Percentiles rank a stretch among this genome's conserved stretches.
phyloP scores from a whole-genome alignment of 2,329 filamentous ascomycete species.

The Chaetomiaceae sp. region DNA sequence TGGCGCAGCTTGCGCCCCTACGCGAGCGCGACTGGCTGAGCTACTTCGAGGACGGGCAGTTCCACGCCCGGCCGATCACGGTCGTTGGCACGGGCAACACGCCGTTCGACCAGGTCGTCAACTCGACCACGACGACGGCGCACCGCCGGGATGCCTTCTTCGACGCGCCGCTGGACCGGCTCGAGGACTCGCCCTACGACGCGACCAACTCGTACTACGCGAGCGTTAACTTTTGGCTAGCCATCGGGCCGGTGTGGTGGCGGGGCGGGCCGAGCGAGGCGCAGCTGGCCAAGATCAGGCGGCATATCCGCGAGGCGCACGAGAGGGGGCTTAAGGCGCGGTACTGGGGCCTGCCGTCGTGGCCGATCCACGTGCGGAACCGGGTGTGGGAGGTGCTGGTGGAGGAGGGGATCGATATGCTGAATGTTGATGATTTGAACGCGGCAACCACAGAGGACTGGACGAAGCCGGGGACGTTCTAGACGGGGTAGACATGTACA shows the following conservation, averaged over 20 bases:
- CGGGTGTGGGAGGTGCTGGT: slow-evolving; percentile 50
- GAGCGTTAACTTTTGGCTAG: slow-evolving; percentile 48
- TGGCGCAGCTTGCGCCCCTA: slow-evolving; percentile 52
- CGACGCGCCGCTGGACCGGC: slow-evolving; percentile 53
- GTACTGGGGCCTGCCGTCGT: slow-evolving; percentile 55
- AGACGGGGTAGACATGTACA: background rate
- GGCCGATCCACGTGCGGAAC: slow-evolving; percentile 50
- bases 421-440: slow-evolving; percentile 57
- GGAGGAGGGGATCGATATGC: slow-evolving; percentile 51
- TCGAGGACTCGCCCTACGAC: slow-evolving; percentile 36
- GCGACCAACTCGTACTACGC: slow-evolving; percentile 60
- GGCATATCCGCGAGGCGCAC: slow-evolving; percentile 46
- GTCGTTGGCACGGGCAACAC: slow-evolving; percentile 63
- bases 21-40: slow-evolving; percentile 52
- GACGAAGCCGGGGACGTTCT: slow-evolving; percentile 22
- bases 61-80: slow-evolving; percentile 54
- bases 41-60: slow-evolving; percentile 42
- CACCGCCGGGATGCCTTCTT: slow-evolving; percentile 56
- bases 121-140: slow-evolving; percentile 31
- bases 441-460: slow-evolving; percentile 38
- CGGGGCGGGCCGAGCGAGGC: slow-evolving; percentile 34
- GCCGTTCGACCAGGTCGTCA: slow-evolving; percentile 51
- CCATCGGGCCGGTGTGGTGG: slow-evolving; percentile 47
- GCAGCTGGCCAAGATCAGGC: slow-evolving; percentile 39
- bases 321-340: slow-evolving; percentile 47